Percentiles rank a stretch among this genome's conserved stretches.
These are phyloP conservation scores for Ogataea minuta DNA, from an alignment of 805 yeast genomes.

Conservation along the genomic window DNA sequence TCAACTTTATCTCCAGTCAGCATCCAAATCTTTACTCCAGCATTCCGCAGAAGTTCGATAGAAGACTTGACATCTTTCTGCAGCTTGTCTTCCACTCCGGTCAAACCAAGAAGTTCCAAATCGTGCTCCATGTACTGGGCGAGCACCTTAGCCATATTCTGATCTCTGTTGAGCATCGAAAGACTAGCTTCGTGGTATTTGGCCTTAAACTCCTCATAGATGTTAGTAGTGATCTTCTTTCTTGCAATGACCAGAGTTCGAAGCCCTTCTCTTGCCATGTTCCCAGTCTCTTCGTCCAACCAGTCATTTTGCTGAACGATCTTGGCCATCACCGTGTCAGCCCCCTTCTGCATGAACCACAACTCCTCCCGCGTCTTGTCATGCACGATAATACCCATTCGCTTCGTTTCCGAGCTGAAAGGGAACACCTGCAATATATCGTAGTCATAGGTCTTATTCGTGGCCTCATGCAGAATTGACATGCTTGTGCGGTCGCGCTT, in stretches of 20 bases:
- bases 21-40: slow-evolving; percentile 99
- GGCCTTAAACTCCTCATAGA: slow-evolving; percentile 60
- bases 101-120: slow-evolving; percentile 82
- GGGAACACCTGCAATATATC: slow-evolving; percentile 86
- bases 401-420: slow-evolving; percentile 89
- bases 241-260: slow-evolving; percentile 94
- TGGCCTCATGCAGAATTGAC: slow-evolving; percentile 59
- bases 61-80: slow-evolving; percentile 91
- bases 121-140: slow-evolving; percentile 72
- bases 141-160: slow-evolving; percentile 65
- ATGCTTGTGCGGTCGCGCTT: slow-evolving; percentile 81
- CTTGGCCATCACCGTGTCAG: slow-evolving; percentile 87
- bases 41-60: slow-evolving; percentile 88
- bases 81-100: slow-evolving; percentile 96
- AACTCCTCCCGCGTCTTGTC: slow-evolving; percentile 63
- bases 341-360: slow-evolving; percentile 92
- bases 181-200: slow-evolving; percentile 72
- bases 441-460: slow-evolving; percentile 51
- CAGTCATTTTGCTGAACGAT: slow-evolving; percentile 88
- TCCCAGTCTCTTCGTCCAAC: slow-evolving; percentile 96
- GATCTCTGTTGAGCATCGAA: slow-evolving; percentile 78
- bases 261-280: slow-evolving; percentile 97
- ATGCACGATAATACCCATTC: slow-evolving; percentile 88
- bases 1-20: slow-evolving; percentile 98
- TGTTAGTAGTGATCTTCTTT: slow-evolving; percentile 55